Evolutionary conservation across 345 rosid species (phyloP), one percentile per base, ranked within the genome.

Genomic region (Punica granatum): DNA sequence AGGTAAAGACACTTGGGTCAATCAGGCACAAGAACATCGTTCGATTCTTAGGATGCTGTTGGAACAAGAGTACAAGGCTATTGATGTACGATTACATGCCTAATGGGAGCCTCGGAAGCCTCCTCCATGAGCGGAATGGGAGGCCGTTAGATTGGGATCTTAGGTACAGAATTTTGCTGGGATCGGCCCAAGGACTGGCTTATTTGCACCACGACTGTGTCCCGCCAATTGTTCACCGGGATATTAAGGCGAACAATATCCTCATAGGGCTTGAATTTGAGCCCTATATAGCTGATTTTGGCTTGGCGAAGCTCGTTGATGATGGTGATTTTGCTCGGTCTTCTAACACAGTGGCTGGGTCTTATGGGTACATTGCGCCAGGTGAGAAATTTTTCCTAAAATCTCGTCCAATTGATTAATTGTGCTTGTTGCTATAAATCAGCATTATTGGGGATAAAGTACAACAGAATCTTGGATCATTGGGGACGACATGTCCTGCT

Each of bases 261-360:
- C 85, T 94, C 42, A 81, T 94, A 37, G 97, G 97, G 74, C 87
- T 85, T 8, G 92, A 84, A 60, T 94, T 91, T 19, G 97, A 94
- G 75, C 91, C 99, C 7, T 94, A 91, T 73, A 89, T 94, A n/a
- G 97, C 97, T 13, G 99, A 94, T 79, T 94, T 94, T 46, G 96
- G 97, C 69, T 87, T 94, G 63, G 97, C 96, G 42, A 94, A 94
- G 85, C 99, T 91, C 16, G 91, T 94, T 0, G 96, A 90, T 54
- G 96, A 86, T 46, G 91, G 90, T 30, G 95, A 93, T 70, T 86
- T 86, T 64, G 90, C 86, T 25, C 81, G 91, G 56, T 89, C 94
- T 48, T 90, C 99, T 51, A 89, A 77, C 72, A 90, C 96, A 4
- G 87, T 94, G 12, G 97, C 96, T 60, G 97, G 99, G 46, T 94